Evolutionary conservation across 306 rosid genomes (phyloP).

Genomic region (Cucurbita ficifolia): DNA sequence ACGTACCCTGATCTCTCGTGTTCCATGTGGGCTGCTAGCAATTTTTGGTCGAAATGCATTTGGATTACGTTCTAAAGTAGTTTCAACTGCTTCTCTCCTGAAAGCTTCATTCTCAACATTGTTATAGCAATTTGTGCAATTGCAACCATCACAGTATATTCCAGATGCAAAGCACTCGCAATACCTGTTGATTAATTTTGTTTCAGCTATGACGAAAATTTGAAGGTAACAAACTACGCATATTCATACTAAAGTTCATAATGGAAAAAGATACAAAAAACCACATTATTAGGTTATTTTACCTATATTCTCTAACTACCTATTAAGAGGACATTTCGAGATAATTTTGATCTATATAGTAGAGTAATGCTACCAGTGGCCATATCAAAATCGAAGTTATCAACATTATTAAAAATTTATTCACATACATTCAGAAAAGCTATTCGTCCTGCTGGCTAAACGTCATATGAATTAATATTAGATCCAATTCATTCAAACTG

Average conservation of each 20-base stretch:
- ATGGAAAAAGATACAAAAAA: not conserved
- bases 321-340: not conserved
- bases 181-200: slow-evolving; percentile 42
- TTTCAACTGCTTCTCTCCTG: slow-evolving; percentile 83
- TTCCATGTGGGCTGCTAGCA: slow-evolving; percentile 90
- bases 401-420: not conserved
- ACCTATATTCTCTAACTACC: not conserved
- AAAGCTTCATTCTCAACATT: slow-evolving; percentile 87
- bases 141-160: slow-evolving; percentile 94
- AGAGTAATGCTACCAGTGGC: not conserved
- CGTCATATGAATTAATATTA: not conserved
- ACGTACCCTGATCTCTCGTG: slow-evolving; percentile 52
- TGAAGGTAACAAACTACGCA: slow-evolving; percentile 11
- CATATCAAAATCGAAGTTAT: not conserved
- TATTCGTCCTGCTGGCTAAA: not conserved
- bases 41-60: slow-evolving; percentile 95
- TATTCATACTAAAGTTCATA: not conserved
- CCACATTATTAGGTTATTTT: not conserved
- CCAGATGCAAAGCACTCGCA: slow-evolving; percentile 99
- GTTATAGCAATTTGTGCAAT: slow-evolving; percentile 83
- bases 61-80: slow-evolving; percentile 94
- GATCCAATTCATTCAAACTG: not conserved
- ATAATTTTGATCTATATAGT: not conserved
- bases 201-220: not conserved
- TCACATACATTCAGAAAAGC: not conserved